Evolutionary conservation across 352 stramenopile genomes (phyloP), one percentile per base, ranked within the genome.

Genomic region (Albugo candida): DNA sequence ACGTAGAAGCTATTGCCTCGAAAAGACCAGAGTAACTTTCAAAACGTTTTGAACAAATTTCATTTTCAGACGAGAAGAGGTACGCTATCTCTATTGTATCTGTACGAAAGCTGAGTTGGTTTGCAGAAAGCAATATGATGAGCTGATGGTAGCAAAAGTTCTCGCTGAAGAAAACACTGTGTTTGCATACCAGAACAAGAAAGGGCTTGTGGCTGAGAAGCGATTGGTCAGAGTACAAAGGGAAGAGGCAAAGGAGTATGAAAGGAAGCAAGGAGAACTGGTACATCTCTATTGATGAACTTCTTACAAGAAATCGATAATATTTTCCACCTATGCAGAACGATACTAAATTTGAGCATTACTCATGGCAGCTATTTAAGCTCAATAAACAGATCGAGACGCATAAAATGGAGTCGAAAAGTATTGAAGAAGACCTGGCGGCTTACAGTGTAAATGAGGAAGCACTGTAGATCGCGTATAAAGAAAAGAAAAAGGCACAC

Each of bases 21-120:
- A 98, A 97, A 58, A 93, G 75, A 47, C 93, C 94, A 0, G 78
- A 92, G 10, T 84, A 98, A 53, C 65, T 99, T 17, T 96, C 95
- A 1, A 87, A 96, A 60, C 68, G 98, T 5, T 95, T 99, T 53
- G 95, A 99, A 64, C 82, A 98, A 59, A 94, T 99, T 21, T 94
- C 81, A 18, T 79, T 78, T 16, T 96, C 83, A 11, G 69, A 83
- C 16, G 86, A 97, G 44, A 61, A 89, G 1, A 81, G 61, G 72
- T 75, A 61, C n/a, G 31, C 2, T 12, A 34, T 49, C 0, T 44
- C 12, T 53, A 6, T 48, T 48, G 16, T 19, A 48, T 18, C 20
- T 59, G 21, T 92, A 92, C 57, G 69, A 84, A 27, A 24, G 24
- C 24, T 31, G 24, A 31, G 24, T 31, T 31, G 19, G 20, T 13